These are phyloP conservation scores for Pleurotus ostreatus DNA, from an alignment of 768 basidiomycete genomes.

Conservation along the genomic window DNA sequence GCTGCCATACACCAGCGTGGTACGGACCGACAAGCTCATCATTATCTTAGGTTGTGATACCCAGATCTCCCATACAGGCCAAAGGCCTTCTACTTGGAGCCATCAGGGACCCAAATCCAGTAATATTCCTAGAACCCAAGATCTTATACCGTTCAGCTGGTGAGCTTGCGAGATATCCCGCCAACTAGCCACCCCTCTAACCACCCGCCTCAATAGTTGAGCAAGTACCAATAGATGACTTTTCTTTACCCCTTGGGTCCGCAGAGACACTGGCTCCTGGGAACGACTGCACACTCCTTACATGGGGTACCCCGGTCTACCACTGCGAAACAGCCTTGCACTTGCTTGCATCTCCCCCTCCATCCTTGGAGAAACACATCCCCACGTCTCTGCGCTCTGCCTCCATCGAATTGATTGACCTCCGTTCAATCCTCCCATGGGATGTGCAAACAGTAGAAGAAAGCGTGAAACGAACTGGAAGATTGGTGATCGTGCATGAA, in stretches of 20 bases:
- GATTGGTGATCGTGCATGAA: conserved; percentile 89
- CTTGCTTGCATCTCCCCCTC: conserved; percentile 64
- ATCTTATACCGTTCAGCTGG: conserved; percentile 88
- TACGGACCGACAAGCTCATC: conserved; percentile 10
- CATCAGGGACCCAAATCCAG: conserved; percentile 90
- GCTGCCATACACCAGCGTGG: not conserved
- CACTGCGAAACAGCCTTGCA: conserved; percentile 83
- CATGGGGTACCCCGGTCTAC: conserved; percentile 94
- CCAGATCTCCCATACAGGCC: conserved; percentile 92
- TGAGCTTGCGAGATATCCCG: conserved; percentile 19
- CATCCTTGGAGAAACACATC: conserved; percentile 57
- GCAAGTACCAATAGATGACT: conserved; percentile 90
- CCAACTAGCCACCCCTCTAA: not conserved
- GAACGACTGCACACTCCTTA: conserved; percentile 81
- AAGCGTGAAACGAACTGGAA: conserved; percentile 81
- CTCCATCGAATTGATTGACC: conserved; percentile 84
- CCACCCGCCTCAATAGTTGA: conserved; percentile 49
- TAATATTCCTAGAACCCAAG: conserved; percentile 95
- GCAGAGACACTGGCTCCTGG: conserved; percentile 76
- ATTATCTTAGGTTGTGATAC: conserved; percentile 68
- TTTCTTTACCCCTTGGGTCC: conserved; percentile 72
- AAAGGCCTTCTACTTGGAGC: conserved; percentile 85
- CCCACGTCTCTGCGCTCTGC: conserved; percentile 63
- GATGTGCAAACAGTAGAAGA: conserved; percentile 77
- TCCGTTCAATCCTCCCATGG: conserved; percentile 88